Base-by-base conservation (phyloP, 805 yeast genomes). In the Metahyphopichia silvanorum region DNA sequence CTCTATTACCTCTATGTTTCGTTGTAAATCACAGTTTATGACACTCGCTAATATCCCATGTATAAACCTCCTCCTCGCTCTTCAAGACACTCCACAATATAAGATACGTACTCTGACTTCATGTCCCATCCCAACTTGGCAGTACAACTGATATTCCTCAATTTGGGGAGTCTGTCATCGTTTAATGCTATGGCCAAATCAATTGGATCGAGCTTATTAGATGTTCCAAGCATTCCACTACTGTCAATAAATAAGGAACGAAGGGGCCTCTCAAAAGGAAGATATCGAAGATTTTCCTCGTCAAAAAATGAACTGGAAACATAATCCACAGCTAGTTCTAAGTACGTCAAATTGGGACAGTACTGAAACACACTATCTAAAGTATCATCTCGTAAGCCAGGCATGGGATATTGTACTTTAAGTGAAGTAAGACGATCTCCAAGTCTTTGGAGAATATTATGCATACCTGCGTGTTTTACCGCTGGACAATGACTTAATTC, bases 401-500 rank as follows among this genome's bases (percentile, higher is more conserved):
- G 96, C 89, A 91, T 78, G 2, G 98, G 98, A 49, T 86, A 93
- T 40, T 77, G 79, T 16, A 89, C 77, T 27, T 79, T 72, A 16
- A 91, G 62, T 16, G 75, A 69, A 21, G 66, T 74, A 33, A 91
- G 59, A 38, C 78, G 74, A 17, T 65, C 69, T 1, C 98, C 98
- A 28, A 83, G 70, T 27, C 74, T 73, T 20, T 67, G 60, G 12
- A 88, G 57, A 35, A 91, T 59, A 17, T 69, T 66, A 42, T 79
- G 76, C 14, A 89, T 65, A 0, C 94, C 78, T 30, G 65, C 70
- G 16, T 82, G 84, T 25, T 73, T 74, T 13, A 91, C 64, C 31
- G 73, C 66, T 0, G 98, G 97, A 60, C 98, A 91, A 55, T 86
- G 95, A 0, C 95, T 82, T 49, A 91, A 71, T 43, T 86, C 89